Base-by-base conservation (phyloP, 139 green algal species). In the Edaphochlamys debaryana region DNA sequence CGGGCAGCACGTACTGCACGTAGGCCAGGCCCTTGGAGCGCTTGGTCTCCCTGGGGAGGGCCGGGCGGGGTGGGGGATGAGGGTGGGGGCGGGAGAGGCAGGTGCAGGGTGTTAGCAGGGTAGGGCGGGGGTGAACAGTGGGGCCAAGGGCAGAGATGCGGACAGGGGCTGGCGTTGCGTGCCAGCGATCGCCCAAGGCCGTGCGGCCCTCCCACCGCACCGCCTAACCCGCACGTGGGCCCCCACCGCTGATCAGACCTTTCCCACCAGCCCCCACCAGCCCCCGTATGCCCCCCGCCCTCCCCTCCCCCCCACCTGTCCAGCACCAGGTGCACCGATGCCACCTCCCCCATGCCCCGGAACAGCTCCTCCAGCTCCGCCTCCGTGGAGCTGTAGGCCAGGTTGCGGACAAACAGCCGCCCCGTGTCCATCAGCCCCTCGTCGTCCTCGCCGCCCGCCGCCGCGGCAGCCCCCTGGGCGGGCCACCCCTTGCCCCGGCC, bases 351-450 rank as follows among this genome's bases (percentile, higher is more conserved):
- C 82, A 92, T 92, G 22, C 38, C 32, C n/a, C 87, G 87, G 82
- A 99, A 97, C 48, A 95, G 69, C 63, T 92, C 89, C 11, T 67
- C 60, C 52, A 99, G 83, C 62, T 99, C 97, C 2, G 92, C 90
- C 69, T 99, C 96, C 0, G 89, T 97, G 54, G 95, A 91, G 17
- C 80, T 87, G 89, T 96, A 99, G 0, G 95, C 88, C 75, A 99
- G 93, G 88, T 99, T 99, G 45, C 97, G 89, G 45, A 99, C 85
- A 87, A 99, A 99, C 62, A 99, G 89, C 23, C 97, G 91, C 0
- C 94, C 93, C 7, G 95, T 97, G 29, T 95, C 87, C 22, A 68
- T 40, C 29, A 96, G 92, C 37, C 40, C 50, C 41, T 79, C 75
- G 64, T 84, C 82, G 23, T 75, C 66, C n/a, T 69, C 66, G 67